A percentile compares a stretch with the other conserved stretches of the same genome.
Evolutionary conservation across 1,284 basidiomycete species (phyloP).

Genomic region (Marasmius fiardii): DNA sequence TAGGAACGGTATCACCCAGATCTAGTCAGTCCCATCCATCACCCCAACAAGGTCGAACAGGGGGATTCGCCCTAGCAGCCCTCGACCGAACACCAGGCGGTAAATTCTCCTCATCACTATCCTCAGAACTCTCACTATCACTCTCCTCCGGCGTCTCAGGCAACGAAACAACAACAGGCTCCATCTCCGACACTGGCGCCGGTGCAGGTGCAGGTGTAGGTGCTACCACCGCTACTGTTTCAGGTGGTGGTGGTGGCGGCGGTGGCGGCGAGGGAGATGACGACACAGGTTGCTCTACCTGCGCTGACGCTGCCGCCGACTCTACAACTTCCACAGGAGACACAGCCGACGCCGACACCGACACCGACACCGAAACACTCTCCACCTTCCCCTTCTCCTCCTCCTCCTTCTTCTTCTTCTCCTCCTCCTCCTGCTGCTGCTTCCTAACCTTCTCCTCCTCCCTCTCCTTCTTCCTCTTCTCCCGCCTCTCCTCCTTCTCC

Average conservation of each 20-base stretch:
- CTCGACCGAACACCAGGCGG: neutral
- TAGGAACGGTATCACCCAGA: neutral
- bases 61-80: neutral
- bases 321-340: neutral
- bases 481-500: slow-evolving; percentile 45
- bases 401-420: slow-evolving; percentile 26
- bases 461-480: slow-evolving; percentile 39
- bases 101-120: slow-evolving; percentile 1
- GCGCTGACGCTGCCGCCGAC: neutral
- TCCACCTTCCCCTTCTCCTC: slow-evolving; percentile 27
- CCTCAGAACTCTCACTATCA: neutral
- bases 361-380: slow-evolving; percentile 16
- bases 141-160: neutral
- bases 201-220: slow-evolving; percentile 4
- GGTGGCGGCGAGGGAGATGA: neutral
- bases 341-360: neutral
- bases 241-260: neutral
- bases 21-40: neutral
- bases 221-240: slow-evolving; percentile 7
- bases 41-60: neutral
- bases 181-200: neutral
- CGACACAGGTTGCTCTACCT: too few species aligned
- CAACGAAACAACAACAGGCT: neutral
- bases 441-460: slow-evolving; percentile 43
- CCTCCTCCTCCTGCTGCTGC: slow-evolving; percentile 34